Base-by-base conservation (phyloP, 2,329 filamentous ascomycete genomes). In the Aspergillus fumigatus region DNA sequence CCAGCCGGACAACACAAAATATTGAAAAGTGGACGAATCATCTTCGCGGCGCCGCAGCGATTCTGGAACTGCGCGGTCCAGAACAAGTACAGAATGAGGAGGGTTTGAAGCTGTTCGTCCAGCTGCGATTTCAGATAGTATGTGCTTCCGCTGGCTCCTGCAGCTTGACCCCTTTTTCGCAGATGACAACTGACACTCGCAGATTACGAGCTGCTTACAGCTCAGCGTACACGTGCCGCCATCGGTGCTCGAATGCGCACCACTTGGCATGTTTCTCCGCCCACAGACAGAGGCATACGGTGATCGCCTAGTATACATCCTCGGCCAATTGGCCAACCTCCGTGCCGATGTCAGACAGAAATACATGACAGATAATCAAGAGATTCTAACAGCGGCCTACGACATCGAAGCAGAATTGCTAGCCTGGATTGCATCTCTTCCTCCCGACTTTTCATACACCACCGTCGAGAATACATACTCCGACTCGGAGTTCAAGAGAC, bases 91-190 rank as follows among this genome's bases (percentile, higher is more conserved):
- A 74, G 54, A 68, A 64, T 50, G 70, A 76, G 23, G 74, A 78
- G 50, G 80, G 81, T 4, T 75, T 83, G 58, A 75, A 79, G 35
- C 78, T 80, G 4, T 78, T 85, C 53, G 62, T 84, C 14, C 82
- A 85, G 59, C 69, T 86, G 38, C 79, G 82, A 56, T 84, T 80
- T 64, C 81, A 83, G 40, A 77, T 85, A 70, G 81, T 86, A 70
- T 45, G 73, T 66, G 38, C 23, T 29, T 48, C 32, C 32, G 14
- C 45, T 17, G 23, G 11, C 21, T 47, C 19, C 23, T 21, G 25
- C 25, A n/a, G 26, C 48, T 19, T 40, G 52, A 4, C 50, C 8
- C 21, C 19, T 35, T 23, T 35, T n/a, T n/a, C 1, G 25, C 4
- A 5, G 8, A 35, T 38, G 48, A 51, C 55, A 41, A n/a, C 56